Evolutionary conservation across 2,329 filamentous ascomycete species (phyloP), one percentile per base, ranked within the genome.

Genomic region (Parascedosporium putredinis): DNA sequence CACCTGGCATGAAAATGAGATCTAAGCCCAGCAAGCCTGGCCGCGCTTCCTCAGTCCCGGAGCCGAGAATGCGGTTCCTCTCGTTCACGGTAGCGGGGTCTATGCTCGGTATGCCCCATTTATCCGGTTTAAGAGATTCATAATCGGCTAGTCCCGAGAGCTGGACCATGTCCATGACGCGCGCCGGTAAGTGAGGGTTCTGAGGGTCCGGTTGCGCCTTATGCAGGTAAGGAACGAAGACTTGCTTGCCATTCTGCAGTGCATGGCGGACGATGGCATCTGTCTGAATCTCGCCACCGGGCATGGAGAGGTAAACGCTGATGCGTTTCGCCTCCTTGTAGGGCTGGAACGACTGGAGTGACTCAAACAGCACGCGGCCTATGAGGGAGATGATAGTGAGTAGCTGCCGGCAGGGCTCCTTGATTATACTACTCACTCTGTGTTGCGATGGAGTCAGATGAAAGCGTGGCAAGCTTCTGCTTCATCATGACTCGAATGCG

Each of bases 71-170:
- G 57, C 90, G 88, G 56, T 80, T 75, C 57, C 90, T 78, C 53
- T 73, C 67, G 45, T 73, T 64, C 3, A 94, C 74, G 2, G 84
- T 85, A 18, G 76, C 71, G 46, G 75, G 69, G 53, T 80, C 74
- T 51, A 95, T 78, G 27, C 86, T 91, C n/a, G 93, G 93, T 55
- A 98, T 98, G 8, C 89, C 90, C 93, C 93, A 98, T 62, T 77
- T 81, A 66, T 98, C 93, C 36, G 76, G 75, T 59, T 81, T 68
- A 52, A 97, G 71, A 22, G 78, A 78, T 55, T 88, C 79, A 64
- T 90, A 95, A 63, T 98, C 93, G 24, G 78, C 68, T 47, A 88
- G 64, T 23, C 81, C 83, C 51, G 74, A 70, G 36, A 98, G 72
- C 54, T 81, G 81, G 20, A 98, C 79, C 93, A 98, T 97, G 61